These are phyloP conservation scores for Candida ipomoeae DNA, from an alignment of 805 yeast genomes.

Conservation along the genomic window DNA sequence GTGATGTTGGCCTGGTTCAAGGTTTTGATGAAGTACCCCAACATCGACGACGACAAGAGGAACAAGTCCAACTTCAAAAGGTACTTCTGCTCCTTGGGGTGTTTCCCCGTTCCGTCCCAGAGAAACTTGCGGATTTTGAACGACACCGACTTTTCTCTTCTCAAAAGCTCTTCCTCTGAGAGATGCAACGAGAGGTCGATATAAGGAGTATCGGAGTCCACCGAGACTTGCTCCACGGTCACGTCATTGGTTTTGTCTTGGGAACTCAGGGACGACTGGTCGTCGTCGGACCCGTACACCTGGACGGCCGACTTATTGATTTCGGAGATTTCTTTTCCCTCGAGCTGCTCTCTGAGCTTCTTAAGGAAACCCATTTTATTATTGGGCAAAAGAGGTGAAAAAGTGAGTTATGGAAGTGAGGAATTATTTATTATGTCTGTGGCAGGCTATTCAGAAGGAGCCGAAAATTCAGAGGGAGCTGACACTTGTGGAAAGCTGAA, in stretches of 20 bases:
- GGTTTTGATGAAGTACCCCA: slow-evolving; percentile 18
- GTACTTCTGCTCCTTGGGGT: slow-evolving; percentile 33
- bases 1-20: slow-evolving; percentile 18
- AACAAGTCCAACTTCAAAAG: slow-evolving; percentile 31
- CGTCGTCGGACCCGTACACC: slow-evolving; percentile 1
- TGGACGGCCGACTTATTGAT: neutral
- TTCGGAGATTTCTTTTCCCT: slow-evolving; percentile 9
- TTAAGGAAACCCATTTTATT: slow-evolving; percentile 3
- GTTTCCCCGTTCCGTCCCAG: slow-evolving; percentile 38
- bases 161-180: slow-evolving; percentile 17
- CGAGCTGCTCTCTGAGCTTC: slow-evolving; percentile 3
- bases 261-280: neutral
- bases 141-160: slow-evolving; percentile 19
- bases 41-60: slow-evolving; percentile 21
- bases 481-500: too few relatives aligned
- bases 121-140: slow-evolving; percentile 24
- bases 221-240: neutral
- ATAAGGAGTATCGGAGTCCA: slow-evolving; percentile 3
- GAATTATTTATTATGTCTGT: too few relatives aligned
- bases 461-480: too few relatives aligned
- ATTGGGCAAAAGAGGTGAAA: neutral
- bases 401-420: too few relatives aligned
- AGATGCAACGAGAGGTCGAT: slow-evolving; percentile 10
- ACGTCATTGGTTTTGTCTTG: neutral
- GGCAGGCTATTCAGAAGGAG: too few relatives aligned